Conservation (phyloP, 2,329 filamentous ascomycete genomes). For the Xylariaceae sp. region DNA sequence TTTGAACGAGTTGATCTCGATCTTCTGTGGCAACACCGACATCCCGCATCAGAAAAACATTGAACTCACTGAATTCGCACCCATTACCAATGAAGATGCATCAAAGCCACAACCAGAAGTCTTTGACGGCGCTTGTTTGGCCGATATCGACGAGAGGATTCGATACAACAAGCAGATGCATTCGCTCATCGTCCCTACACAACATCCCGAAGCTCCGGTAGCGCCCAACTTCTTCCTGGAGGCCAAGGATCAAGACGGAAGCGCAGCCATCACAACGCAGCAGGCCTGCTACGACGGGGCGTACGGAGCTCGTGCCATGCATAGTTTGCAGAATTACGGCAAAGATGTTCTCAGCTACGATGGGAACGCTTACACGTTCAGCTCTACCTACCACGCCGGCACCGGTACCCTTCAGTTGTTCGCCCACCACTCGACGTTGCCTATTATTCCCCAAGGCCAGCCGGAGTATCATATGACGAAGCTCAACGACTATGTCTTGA, state of each 20-base stretch:
- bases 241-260: not conserved
- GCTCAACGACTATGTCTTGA: conserved; percentile 29
- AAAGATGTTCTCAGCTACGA: conserved; percentile 32
- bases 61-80: conserved; percentile 2
- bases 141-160: not conserved
- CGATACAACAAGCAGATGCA: not conserved
- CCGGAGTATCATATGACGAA: conserved; percentile 39
- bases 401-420: conserved; percentile 35
- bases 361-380: conserved; percentile 36
- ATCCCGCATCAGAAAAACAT: conserved; percentile 14
- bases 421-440: conserved; percentile 34
- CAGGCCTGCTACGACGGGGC: conserved; percentile 4
- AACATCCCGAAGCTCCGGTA: conserved; percentile 4
- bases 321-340: not conserved
- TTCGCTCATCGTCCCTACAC: not conserved
- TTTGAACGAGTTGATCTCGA: conserved; percentile 10
- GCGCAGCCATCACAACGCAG: not conserved
- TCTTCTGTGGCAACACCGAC: conserved; percentile 8
- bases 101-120: not conserved
- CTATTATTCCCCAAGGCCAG: conserved; percentile 27
- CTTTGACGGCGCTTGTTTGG: not conserved
- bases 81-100: not conserved
- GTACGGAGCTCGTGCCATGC: not conserved
- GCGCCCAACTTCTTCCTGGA: conserved; percentile 11
- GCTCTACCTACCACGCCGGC: conserved; percentile 33